phyloP scores from a whole-genome alignment of 768 basidiomycete genomes.

The Boletus subcaerulescens region DNA sequence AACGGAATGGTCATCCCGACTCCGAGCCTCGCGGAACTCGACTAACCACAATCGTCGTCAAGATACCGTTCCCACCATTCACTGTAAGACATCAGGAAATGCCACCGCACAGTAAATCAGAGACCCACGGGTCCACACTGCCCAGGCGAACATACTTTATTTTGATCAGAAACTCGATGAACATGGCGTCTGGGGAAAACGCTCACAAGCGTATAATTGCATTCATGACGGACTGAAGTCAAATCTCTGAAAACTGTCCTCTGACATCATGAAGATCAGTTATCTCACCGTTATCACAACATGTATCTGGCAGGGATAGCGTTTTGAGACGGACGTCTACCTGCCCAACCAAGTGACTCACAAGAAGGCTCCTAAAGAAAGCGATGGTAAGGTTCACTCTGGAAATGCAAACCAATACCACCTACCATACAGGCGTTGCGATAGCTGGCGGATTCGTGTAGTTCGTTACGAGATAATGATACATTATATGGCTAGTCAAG shows the following conservation, averaged over 20 bases:
- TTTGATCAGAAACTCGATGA: neutral
- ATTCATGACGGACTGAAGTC: constrained; percentile 43
- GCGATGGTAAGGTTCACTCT: neutral
- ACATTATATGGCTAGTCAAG: constrained; percentile 52
- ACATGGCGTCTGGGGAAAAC: neutral
- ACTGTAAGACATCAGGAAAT: constrained; percentile 30
- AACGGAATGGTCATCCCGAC: neutral
- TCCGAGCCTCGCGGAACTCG: neutral
- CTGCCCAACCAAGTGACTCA: constrained; percentile 28
- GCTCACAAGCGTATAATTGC: constrained; percentile 43
- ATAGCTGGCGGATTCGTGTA: constrained; percentile 46
- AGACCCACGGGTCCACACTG: constrained; percentile 47
- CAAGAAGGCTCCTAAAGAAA: constrained; percentile 49
- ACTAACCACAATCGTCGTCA: constrained; percentile 48
- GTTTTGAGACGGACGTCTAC: neutral
- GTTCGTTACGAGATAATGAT: constrained; percentile 56
- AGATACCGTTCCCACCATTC: constrained; percentile 41
- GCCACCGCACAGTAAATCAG: neutral
- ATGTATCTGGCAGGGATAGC: constrained; percentile 39
- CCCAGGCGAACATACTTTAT: constrained; percentile 44
- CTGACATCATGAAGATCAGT: neutral
- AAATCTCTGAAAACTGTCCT: neutral
- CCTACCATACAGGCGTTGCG: constrained; percentile 42
- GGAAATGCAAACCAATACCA: neutral
- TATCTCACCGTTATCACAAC: constrained; percentile 49